Conservation (phyloP, 1,284 basidiomycete genomes). For the Boletus chippewaensis region DNA sequence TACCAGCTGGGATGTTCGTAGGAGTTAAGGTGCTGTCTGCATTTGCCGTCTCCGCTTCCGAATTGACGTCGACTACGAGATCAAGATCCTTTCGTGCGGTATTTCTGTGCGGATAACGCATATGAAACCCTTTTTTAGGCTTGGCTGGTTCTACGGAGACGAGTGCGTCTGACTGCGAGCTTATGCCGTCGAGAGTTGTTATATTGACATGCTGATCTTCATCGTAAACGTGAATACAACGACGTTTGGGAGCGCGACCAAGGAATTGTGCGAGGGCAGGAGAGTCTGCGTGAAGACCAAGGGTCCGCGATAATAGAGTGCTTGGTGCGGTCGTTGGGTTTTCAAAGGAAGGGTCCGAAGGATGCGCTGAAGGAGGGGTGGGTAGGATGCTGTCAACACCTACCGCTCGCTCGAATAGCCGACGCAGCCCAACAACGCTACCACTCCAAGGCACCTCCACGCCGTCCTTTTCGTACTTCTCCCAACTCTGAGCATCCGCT, state of each 20-base stretch:
- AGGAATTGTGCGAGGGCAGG: constrained; percentile 67
- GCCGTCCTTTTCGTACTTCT: constrained; percentile 48
- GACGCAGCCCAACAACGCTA: constrained; percentile 43
- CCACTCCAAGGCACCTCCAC: constrained; percentile 45
- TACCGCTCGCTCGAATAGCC: constrained; percentile 66
- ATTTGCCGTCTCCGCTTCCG: not conserved
- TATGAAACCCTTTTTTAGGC: constrained; percentile 32
- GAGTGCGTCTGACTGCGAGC: constrained; percentile 1
- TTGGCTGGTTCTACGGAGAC: constrained; percentile 4
- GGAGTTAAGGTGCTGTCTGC: constrained; percentile 1
- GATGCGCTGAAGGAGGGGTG: constrained; percentile 7
- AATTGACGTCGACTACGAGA: constrained; percentile 16
- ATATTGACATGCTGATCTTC: constrained; percentile 42
- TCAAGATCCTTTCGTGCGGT: constrained; percentile 35
- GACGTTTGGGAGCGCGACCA: constrained; percentile 50
- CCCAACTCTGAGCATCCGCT: constrained; percentile 37
- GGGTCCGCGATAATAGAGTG: constrained; percentile 49
- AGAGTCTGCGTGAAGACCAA: constrained; percentile 64
- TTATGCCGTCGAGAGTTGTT: constrained; percentile 1
- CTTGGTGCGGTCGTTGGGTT: constrained; percentile 16
- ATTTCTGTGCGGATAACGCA: constrained; percentile 44
- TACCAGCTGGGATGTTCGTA: constrained; percentile 17
- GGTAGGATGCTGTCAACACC: constrained; percentile 34
- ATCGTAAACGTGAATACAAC: constrained; percentile 49
- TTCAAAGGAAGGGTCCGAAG: constrained; percentile 6